Evolutionary conservation across 2,329 filamentous ascomycete genomes (phyloP).

Genomic region (Chalaropsis thielavioides): DNA sequence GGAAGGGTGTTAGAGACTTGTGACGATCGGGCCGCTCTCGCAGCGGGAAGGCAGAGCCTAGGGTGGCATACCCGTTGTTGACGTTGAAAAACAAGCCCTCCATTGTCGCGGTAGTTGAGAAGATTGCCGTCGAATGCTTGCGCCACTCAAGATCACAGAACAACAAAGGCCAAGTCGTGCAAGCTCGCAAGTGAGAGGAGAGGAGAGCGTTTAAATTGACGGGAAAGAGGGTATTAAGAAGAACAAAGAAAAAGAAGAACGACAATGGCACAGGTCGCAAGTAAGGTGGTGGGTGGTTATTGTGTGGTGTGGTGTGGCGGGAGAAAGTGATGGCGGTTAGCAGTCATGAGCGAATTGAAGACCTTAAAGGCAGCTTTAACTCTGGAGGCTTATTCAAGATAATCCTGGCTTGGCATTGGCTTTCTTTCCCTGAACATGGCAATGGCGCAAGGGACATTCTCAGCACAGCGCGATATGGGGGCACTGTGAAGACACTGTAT

Average conservation of each 20-base stretch:
- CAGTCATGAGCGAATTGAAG: constrained; percentile 2
- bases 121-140: constrained; percentile 17
- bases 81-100: constrained; percentile 92
- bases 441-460: constrained; percentile 4
- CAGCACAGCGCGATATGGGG: background rate
- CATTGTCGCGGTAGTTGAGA: constrained; percentile 38
- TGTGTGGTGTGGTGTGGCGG: background rate
- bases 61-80: constrained; percentile 59
- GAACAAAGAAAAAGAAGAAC: background rate
- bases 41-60: background rate
- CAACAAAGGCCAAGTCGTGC: background rate
- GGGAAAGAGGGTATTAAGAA: background rate
- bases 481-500: constrained; percentile 4
- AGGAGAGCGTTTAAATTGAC: background rate
- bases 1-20: constrained; percentile 2
- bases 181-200: background rate
- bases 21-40: background rate
- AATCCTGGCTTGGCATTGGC: background rate
- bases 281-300: background rate
- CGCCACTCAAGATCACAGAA: constrained; percentile 4
- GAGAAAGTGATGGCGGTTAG: background rate
- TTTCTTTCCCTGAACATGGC: constrained; percentile 4
- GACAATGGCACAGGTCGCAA: background rate
- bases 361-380: constrained; percentile 1
- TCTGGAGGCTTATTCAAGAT: constrained; percentile 6